Percentiles rank a stretch among this genome's conserved stretches.
phyloP scores from a whole-genome alignment of 768 basidiomycete species.

The Trichaptum fuscoviolaceum region DNA sequence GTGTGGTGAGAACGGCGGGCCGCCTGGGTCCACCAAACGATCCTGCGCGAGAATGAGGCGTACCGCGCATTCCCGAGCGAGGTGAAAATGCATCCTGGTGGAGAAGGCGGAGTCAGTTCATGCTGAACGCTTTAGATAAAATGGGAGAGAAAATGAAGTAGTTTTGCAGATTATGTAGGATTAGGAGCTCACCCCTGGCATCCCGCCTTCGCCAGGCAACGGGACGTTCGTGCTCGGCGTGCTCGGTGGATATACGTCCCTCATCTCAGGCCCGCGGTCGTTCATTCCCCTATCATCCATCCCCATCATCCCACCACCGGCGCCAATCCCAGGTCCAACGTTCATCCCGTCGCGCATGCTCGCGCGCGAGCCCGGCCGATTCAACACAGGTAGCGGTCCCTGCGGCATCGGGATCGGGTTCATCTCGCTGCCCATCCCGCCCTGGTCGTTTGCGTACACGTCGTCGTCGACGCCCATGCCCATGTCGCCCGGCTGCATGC shows the following conservation, averaged over 20 bases:
- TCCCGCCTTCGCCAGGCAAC: not conserved
- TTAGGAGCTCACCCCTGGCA: not conserved
- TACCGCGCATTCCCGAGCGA: not conserved
- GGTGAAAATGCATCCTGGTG: not conserved
- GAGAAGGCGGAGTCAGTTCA: not conserved
- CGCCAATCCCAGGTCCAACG: not conserved
- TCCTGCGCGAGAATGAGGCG: not conserved
- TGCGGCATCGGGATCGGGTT: not conserved
- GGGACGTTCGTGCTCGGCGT: not conserved
- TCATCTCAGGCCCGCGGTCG: not conserved
- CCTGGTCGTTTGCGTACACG: not conserved
- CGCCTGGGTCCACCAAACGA: not conserved
- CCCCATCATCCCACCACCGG: conserved; percentile 1
- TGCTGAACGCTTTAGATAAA: not conserved
- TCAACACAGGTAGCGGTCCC: not conserved
- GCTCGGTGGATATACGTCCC: not conserved
- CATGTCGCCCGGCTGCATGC: not conserved
- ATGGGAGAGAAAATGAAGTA: not conserved
- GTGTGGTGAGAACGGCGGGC: not conserved
- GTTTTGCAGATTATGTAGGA: not conserved
- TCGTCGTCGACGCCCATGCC: conserved; percentile 4
- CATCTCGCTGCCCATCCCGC: not conserved
- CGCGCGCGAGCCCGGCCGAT: not conserved
- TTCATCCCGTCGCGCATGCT: not conserved
- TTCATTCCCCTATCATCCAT: not conserved